These are phyloP conservation scores for Globisporangium orthogonon DNA, from an alignment of 352 stramenopile species.

Conservation along the genomic window DNA sequence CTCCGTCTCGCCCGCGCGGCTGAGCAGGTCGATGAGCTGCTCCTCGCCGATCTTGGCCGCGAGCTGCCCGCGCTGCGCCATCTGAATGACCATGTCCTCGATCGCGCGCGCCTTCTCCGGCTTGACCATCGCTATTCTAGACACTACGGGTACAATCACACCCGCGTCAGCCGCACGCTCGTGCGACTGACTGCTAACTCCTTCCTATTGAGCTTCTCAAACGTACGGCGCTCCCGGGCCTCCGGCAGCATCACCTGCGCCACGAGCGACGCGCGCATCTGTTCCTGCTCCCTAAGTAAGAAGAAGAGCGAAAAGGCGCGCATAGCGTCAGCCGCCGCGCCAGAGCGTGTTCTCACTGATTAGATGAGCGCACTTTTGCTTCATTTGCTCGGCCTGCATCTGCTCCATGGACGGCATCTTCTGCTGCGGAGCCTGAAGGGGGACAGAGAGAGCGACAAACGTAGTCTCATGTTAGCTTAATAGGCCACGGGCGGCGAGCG, in stretches of 20 bases:
- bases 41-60: conserved; percentile 77
- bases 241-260: conserved; percentile 74
- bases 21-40: conserved; percentile 81
- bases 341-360: no score
- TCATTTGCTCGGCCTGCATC: conserved; percentile 81
- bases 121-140: conserved; percentile 86
- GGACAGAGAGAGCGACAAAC: no score
- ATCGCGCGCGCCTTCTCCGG: conserved; percentile 80
- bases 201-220: background rate
- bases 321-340: no score
- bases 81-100: conserved; percentile 83
- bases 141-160: conserved; percentile 28
- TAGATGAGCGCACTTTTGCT: conserved; percentile 53
- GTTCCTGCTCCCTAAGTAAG: conserved; percentile 54
- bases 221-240: conserved; percentile 75
- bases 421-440: conserved; percentile 13
- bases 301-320: no score
- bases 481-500: no score
- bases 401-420: conserved; percentile 66
- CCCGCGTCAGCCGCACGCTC: background rate
- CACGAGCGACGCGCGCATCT: conserved; percentile 73
- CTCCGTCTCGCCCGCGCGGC: conserved; percentile 66
- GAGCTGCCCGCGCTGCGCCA: conserved; percentile 81
- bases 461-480: no score
- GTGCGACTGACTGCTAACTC: background rate